Conservation (phyloP, 805 yeast genomes). For the Candida insectorum region DNA sequence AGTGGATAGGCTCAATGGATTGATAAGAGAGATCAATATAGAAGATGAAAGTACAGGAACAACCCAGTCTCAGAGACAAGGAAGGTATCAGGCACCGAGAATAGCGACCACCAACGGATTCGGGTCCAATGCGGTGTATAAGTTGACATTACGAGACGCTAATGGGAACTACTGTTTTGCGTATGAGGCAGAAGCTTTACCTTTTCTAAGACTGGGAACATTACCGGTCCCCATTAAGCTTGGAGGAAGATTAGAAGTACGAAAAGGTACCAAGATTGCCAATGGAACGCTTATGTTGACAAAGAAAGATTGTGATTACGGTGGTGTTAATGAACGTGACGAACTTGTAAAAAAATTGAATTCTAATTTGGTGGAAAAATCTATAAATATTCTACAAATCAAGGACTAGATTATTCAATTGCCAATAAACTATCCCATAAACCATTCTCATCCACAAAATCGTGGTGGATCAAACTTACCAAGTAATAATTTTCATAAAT, state of each 20-base stretch:
- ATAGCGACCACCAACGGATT: neutral
- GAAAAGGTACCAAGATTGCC: conserved; percentile 43
- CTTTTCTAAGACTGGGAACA: conserved; percentile 39
- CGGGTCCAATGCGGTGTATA: conserved; percentile 30
- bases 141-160: conserved; percentile 56
- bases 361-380: conserved; percentile 32
- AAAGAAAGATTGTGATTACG: conserved; percentile 26
- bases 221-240: conserved; percentile 42
- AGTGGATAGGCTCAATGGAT: conserved; percentile 48
- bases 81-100: too few relatives aligned
- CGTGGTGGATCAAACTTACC: conserved; percentile 86
- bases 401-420: conserved; percentile 13
- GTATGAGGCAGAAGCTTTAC: conserved; percentile 51
- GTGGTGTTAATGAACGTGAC: conserved; percentile 24
- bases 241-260: conserved; percentile 58
- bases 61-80: neutral
- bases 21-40: conserved; percentile 49
- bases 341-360: conserved; percentile 27
- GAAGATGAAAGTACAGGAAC: conserved; percentile 30
- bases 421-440: conserved; percentile 66
- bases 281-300: conserved; percentile 45
- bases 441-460: conserved; percentile 66
- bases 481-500: conserved; percentile 64
- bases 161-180: conserved; percentile 53
- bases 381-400: conserved; percentile 34